A percentile compares a stretch with the other conserved stretches of the same genome.
These are phyloP conservation scores for Boletus fagicola DNA, from an alignment of 768 basidiomycete species.

Conservation along the genomic window DNA sequence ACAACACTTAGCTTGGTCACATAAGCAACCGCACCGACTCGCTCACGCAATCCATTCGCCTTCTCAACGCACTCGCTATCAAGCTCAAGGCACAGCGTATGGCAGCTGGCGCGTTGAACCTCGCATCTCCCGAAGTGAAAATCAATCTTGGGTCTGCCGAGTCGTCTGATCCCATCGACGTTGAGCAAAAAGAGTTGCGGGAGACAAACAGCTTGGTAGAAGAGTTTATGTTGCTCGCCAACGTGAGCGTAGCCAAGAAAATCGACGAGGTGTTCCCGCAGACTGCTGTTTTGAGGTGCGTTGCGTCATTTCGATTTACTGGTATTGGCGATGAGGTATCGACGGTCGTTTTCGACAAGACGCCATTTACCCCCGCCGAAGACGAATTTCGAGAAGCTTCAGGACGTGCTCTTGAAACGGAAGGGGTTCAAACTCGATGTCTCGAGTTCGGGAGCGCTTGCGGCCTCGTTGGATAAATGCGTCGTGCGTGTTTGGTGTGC, in stretches of 20 bases:
- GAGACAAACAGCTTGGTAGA: conserved; percentile 98
- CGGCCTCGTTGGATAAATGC: conserved; percentile 84
- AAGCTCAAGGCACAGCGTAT: conserved; percentile 85
- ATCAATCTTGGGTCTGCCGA: conserved; percentile 93
- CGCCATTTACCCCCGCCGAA: conserved; percentile 90
- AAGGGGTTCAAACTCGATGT: conserved; percentile 84
- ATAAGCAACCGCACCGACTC: conserved; percentile 72
- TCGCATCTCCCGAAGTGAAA: conserved; percentile 98
- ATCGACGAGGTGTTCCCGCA: conserved; percentile 95
- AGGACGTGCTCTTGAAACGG: conserved; percentile 86
- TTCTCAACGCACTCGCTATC: conserved; percentile 83
- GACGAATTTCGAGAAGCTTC: conserved; percentile 92
- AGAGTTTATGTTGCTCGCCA: conserved; percentile 98
- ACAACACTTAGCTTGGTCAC: not conserved
- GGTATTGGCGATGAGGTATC: conserved; percentile 12
- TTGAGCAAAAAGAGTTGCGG: conserved; percentile 87
- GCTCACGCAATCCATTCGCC: conserved; percentile 79
- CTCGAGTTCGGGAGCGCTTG: conserved; percentile 86
- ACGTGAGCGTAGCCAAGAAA: conserved; percentile 87
- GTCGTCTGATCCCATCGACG: conserved; percentile 93
- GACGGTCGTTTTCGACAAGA: conserved; percentile 37
- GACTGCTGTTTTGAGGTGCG: conserved; percentile 85
- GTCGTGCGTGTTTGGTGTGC: conserved; percentile 50
- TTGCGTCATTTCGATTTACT: not conserved
- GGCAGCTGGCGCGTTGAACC: conserved; percentile 94